A percentile compares a stretch with the other conserved stretches of the same genome.
phyloP scores from a whole-genome alignment of 2,329 filamentous ascomycete species.

The Pseudogymnoascus sp. region DNA sequence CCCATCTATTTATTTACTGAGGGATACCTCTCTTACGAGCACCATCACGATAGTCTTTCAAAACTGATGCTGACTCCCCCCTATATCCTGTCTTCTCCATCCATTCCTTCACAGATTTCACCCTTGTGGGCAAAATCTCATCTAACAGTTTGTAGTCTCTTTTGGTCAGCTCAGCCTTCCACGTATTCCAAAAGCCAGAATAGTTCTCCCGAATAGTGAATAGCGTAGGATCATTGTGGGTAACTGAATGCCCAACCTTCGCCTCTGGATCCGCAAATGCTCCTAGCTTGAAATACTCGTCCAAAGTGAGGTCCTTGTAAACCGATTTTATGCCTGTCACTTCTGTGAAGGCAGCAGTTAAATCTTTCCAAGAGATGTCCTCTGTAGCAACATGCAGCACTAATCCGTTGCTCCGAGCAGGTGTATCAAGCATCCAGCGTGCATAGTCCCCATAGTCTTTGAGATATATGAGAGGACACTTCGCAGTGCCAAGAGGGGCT shows the following conservation, averaged over 20 bases:
- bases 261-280: constrained; percentile 14
- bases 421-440: constrained; percentile 23
- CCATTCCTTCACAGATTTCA: constrained; percentile 19
- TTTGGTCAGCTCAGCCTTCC: constrained; percentile 15
- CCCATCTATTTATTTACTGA: neutral
- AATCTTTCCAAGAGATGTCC: constrained; percentile 17
- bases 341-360: constrained; percentile 15
- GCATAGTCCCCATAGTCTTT: constrained; percentile 22
- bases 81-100: constrained; percentile 8
- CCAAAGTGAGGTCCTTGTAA: constrained; percentile 16
- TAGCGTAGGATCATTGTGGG: constrained; percentile 15
- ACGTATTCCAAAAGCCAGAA: constrained; percentile 19
- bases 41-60: neutral
- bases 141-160: constrained; percentile 20
- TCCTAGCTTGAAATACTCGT: constrained; percentile 16
- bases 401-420: constrained; percentile 17
- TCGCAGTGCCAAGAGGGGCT: constrained; percentile 16
- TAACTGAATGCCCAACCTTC: constrained; percentile 16
- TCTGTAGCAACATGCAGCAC: constrained; percentile 22
- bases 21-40: neutral
- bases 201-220: constrained; percentile 18
- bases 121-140: constrained; percentile 18
- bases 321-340: constrained; percentile 16
- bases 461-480: constrained; percentile 19
- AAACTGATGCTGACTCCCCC: neutral